Conservation (phyloP, 208 protist species). For the Leishmania lainsoni region DNA sequence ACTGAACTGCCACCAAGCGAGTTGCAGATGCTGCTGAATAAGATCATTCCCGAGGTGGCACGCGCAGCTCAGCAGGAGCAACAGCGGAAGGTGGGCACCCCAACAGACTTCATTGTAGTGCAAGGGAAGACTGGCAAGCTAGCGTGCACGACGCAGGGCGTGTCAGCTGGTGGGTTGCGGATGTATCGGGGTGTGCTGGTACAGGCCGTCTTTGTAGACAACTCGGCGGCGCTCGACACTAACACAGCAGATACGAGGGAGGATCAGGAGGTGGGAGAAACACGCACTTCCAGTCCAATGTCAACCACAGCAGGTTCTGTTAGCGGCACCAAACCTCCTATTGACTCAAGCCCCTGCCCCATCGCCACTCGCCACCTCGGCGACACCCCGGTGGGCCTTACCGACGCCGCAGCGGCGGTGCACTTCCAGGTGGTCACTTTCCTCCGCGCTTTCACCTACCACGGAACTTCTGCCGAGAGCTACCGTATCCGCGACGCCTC, state of each 20-base stretch:
- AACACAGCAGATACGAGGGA: not conserved
- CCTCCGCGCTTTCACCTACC: conserved; percentile 69
- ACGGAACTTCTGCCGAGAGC: conserved; percentile 65
- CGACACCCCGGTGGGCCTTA: conserved; percentile 32
- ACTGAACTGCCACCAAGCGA: conserved; percentile 42
- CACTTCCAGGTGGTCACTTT: conserved; percentile 62
- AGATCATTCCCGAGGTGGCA: conserved; percentile 58
- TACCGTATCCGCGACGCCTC: conserved; percentile 81
- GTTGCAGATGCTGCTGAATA: conserved; percentile 76
- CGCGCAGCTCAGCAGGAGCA: conserved; percentile 12
- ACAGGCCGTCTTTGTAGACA: conserved; percentile 73
- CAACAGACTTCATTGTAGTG: conserved; percentile 36
- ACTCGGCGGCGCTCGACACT: conserved; percentile 9
- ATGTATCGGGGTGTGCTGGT: conserved; percentile 70
- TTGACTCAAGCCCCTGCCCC: not conserved
- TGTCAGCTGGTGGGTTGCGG: conserved; percentile 61
- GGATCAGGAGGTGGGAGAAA: not conserved
- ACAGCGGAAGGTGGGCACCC: not conserved
- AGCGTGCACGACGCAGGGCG: conserved; percentile 49
- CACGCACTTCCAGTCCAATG: not conserved
- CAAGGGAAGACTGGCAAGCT: conserved; percentile 75
- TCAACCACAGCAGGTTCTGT: not conserved
- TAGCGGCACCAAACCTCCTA: not conserved
- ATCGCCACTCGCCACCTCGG: conserved; percentile 27
- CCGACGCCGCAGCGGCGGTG: conserved; percentile 23